Evolutionary conservation across 2,329 filamentous ascomycete species (phyloP).

Genomic region (Venturia pyrina): DNA sequence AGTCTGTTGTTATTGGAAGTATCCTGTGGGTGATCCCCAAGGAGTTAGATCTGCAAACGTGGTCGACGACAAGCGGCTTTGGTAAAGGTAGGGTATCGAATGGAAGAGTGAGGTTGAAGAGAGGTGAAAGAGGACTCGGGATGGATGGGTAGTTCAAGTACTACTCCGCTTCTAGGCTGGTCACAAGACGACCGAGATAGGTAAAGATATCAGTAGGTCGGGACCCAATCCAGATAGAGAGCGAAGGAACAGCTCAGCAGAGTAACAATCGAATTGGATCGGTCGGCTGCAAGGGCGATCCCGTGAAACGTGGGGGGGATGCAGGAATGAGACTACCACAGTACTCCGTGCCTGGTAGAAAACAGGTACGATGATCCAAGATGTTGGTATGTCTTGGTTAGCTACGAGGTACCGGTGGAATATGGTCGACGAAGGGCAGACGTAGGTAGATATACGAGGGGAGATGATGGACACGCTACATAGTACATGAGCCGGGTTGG

Average conservation of each 20-base stretch:
- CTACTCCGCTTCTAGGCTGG: background rate
- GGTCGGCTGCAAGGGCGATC: conserved; percentile 4
- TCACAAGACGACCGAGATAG: background rate
- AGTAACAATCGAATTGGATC: background rate
- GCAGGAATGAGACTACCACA: background rate
- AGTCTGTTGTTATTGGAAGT: background rate
- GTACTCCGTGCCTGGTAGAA: too few relatives aligned
- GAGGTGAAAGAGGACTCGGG: background rate
- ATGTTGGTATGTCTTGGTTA: background rate
- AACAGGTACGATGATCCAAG: background rate
- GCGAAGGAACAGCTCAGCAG: background rate
- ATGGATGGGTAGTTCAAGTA: conserved; percentile 2
- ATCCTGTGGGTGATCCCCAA: background rate
- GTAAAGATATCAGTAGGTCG: background rate
- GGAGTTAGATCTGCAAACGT: background rate
- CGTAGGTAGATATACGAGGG: background rate
- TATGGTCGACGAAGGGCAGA: background rate
- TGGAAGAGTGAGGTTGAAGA: background rate
- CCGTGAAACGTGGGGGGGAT: conserved; percentile 4
- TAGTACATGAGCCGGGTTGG: background rate
- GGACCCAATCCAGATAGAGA: background rate
- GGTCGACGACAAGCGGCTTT: background rate
- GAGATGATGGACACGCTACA: background rate
- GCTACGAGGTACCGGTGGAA: too few relatives aligned
- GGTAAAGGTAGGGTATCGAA: background rate